Evolutionary conservation across 148 eudicot species (phyloP), one percentile per base, ranked within the genome.

Genomic region (Rheum nobile): DNA sequence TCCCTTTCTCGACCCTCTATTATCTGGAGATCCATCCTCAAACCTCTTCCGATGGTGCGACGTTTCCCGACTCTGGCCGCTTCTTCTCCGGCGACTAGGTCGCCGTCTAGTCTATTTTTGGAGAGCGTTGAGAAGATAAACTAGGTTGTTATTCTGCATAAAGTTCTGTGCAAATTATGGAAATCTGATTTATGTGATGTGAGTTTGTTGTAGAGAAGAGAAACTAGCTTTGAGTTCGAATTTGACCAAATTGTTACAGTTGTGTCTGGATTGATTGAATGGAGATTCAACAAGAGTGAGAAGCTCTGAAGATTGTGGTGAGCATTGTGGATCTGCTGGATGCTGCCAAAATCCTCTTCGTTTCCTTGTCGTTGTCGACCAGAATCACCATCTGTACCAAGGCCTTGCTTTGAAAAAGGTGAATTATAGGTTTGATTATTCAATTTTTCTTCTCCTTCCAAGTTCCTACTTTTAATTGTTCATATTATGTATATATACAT

Each of bases 291-390:
- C 97, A 92, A 74, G 84, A 88, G 50, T 72, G 77, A 28, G 86
- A 84, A 77, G 96, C 97, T 0, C 99, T 92, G 84, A 84, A 83
- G 37, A 85, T 86, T 59, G 83, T 1, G 7, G 76, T 89, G 65
- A 90, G 79, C 41, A 77, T 88, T 16, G 21, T 8, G 16, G 95
- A 92, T 77, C 90, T 96, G 72, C 83, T 96, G 34, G 76, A 82
- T 35, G 91, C 91, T 22, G 99, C 99, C 31, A 86, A 86, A 75
- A 82, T 34, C 32, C 97, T 74, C 89, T 92, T 24, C 71, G 82
- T 63, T 91, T 95, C 80, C 91, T 92, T 35, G 96, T 90, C 7
- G 90, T 84, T 28, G 89, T 95, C 44, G 99, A 95, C 79, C 80
- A 89, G 61, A 88, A 90, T 71, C 92, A 96, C 11, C 81, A 83